Conservation (phyloP, 2,329 filamentous ascomycete genomes). For the Hypomyces perniciosus region DNA sequence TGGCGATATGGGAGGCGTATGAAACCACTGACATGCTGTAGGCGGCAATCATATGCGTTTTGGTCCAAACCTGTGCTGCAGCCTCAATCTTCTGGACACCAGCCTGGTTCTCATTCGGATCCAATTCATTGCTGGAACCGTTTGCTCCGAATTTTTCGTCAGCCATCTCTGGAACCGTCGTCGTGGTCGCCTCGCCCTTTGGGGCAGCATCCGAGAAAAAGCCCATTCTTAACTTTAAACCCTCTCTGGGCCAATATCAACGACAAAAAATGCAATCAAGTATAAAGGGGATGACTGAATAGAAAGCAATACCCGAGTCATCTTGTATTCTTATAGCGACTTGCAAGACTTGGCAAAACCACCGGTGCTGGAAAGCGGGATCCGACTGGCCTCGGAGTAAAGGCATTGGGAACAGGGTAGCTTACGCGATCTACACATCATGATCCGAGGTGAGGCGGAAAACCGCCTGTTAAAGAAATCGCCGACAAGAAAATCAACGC, state of each 20-base stretch:
- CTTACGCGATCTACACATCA: no score
- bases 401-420: no score
- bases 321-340: background rate
- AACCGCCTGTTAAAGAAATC: background rate
- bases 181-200: background rate
- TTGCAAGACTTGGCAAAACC: background rate
- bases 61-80: conserved; percentile 30
- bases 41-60: conserved; percentile 36
- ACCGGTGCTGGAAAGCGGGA: background rate
- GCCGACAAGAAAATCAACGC: background rate
- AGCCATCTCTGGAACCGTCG: conserved; percentile 1
- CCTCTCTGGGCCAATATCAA: background rate
- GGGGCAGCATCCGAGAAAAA: conserved; percentile 1
- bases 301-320: background rate
- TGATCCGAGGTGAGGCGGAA: background rate
- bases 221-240: conserved; percentile 2
- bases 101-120: conserved; percentile 32
- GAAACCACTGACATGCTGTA: conserved; percentile 34
- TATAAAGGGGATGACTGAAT: no score
- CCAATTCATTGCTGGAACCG: background rate
- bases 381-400: no score
- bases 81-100: conserved; percentile 44
- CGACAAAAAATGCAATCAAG: background rate
- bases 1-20: background rate
- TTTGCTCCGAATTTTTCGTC: conserved; percentile 1